These are phyloP conservation scores for Lavandula angustifolia DNA, from an alignment of 257 asterid species.

Conservation along the genomic window DNA sequence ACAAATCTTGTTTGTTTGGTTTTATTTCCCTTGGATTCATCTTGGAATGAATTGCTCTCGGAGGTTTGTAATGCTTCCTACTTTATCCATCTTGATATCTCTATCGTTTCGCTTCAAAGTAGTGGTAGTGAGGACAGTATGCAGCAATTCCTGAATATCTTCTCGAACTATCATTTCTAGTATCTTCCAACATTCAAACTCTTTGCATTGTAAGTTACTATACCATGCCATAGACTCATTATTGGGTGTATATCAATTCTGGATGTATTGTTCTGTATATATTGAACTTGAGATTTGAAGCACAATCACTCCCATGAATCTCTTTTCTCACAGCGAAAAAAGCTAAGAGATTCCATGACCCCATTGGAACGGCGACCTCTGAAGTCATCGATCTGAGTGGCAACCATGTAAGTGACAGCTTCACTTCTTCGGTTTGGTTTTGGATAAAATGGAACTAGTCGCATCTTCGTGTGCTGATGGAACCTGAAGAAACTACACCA, in stretches of 20 bases:
- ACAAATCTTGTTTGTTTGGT: neutral
- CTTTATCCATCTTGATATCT: neutral
- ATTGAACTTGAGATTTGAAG: neutral
- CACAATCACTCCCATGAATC: neutral
- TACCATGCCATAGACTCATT: neutral
- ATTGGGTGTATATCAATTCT: neutral
- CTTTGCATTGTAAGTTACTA: neutral
- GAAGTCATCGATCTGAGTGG: constrained; percentile 40
- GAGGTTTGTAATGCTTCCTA: neutral
- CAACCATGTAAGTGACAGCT: constrained; percentile 46
- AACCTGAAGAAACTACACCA: constrained; percentile 4
- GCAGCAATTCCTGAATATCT: neutral
- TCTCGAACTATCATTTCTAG: neutral
- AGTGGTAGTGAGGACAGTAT: no score
- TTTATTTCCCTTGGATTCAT: no score
- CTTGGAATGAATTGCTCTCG: neutral
- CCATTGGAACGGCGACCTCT: constrained; percentile 38
- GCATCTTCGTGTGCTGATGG: no score
- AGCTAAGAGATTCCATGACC: constrained; percentile 38
- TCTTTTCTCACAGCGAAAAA: constrained; percentile 46
- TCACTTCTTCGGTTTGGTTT: constrained; percentile 23
- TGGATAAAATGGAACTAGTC: neutral
- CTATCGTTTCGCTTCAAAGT: no score
- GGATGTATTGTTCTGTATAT: neutral
- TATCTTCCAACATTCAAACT: neutral